Base-by-base conservation (phyloP, 106 monocot genomes). In the Dendrobium huoshanense region DNA sequence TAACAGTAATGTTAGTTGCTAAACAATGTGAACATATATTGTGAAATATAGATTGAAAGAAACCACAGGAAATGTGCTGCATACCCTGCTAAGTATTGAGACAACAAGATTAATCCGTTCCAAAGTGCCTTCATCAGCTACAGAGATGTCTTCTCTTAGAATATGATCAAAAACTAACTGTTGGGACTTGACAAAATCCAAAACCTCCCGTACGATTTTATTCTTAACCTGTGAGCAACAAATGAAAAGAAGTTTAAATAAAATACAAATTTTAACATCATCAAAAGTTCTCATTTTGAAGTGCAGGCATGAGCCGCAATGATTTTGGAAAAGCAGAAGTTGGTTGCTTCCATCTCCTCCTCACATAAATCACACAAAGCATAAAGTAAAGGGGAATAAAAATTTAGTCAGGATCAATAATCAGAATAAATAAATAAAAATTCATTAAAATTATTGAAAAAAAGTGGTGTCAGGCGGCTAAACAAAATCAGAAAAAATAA, bases 51-150 rank as follows among this genome's bases (percentile, higher is more conserved):
- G 2, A 73, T 58, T 58, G 42, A 19, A 73, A 17, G 19, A 2
- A 73, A 42, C 17, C 59, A 77, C 15, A 77, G 59, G 7, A 85
- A 72, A 61, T 6, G 22, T 54, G 68, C 31, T 64, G 16, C 42
- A 55, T 80, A 96, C 95, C 85, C 93, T 93, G 80, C 89, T 85
- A 43, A 96, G 89, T 79, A 96, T 89, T 82, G 87, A 90, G 10
- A 94, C 87, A 79, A 86, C 88, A 81, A 94, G 90, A 81, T 89
- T 82, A 67, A 96, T 79, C 77, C 83, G 88, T 78, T 96, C 96
- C 72, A 96, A 77, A 40, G 75, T 79, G 13, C 82, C 75, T 25
- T 89, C 87, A 86, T 94, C 86, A 80, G 87, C 84, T 79, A 72
- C 79, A 16, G 80, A 85, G 43, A 94, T 56, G 80, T 90, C 90